Evolutionary conservation across 257 asterid species (phyloP).

Genomic region (Ilex aquifolium): DNA sequence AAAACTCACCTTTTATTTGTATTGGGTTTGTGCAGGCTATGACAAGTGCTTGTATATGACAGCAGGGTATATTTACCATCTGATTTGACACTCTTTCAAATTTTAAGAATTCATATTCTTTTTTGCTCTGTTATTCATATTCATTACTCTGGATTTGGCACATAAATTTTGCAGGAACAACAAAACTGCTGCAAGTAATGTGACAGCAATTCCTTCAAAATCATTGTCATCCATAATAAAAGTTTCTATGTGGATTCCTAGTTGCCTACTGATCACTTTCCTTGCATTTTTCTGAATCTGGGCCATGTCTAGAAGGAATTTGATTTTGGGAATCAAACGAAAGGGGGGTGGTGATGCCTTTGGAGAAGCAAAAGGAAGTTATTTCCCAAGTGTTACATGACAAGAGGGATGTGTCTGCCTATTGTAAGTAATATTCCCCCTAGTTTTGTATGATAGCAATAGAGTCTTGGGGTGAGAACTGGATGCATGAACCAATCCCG

Average conservation of each 20-base stretch:
- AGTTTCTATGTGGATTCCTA: constrained; percentile 16
- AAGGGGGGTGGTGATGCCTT: background rate
- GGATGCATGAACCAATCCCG: too few species aligned
- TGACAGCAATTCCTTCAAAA: constrained; percentile 34
- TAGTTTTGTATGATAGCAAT: too few species aligned
- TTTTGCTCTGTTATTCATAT: background rate
- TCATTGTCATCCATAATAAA: constrained; percentile 34
- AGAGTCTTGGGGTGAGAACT: too few species aligned
- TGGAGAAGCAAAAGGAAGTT: background rate
- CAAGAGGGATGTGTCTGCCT: background rate
- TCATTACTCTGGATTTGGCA: constrained; percentile 8
- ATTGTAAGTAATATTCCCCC: background rate
- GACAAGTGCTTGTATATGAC: constrained; percentile 72
- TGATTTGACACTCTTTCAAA: background rate
- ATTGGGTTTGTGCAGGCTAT: constrained; percentile 52
- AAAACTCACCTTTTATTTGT: background rate
- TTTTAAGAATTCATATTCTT: background rate
- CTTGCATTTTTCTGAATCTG: constrained; percentile 24
- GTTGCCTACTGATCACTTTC: constrained; percentile 33
- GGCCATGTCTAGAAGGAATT: background rate
- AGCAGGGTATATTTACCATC: constrained; percentile 41
- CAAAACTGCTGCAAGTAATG: constrained; percentile 42
- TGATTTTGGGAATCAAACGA: background rate
- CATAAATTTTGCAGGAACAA: constrained; percentile 39
- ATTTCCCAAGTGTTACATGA: too few species aligned